Conservation (phyloP, 345 rosid genomes). For the Pelargonium nanum region DNA sequence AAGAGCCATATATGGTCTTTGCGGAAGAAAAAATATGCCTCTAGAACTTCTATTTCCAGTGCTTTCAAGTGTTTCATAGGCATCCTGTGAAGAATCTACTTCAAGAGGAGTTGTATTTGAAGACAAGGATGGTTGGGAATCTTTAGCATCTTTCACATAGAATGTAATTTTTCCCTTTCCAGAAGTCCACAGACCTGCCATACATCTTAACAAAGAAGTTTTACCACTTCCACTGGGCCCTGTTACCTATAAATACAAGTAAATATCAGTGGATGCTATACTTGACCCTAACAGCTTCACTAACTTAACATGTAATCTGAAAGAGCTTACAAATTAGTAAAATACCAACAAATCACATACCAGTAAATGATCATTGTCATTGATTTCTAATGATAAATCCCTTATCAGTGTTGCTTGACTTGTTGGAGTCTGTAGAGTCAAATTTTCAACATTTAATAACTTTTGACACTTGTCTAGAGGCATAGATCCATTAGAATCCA, state of each 20-base stretch:
- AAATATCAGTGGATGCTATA: constrained; percentile 8
- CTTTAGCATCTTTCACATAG: constrained; percentile 38
- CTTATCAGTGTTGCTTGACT: constrained; percentile 55
- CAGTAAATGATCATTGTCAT: constrained; percentile 63
- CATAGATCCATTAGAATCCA: constrained; percentile 49
- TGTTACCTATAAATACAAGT: constrained; percentile 45
- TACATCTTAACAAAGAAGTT: constrained; percentile 84
- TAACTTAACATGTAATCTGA: neutral
- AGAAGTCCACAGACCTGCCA: constrained; percentile 88
- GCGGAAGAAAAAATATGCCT: constrained; percentile 77
- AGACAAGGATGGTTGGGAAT: constrained; percentile 15
- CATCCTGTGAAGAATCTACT: constrained; percentile 9
- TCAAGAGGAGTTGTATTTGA: constrained; percentile 21
- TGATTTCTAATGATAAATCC: constrained; percentile 49
- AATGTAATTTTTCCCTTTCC: constrained; percentile 81
- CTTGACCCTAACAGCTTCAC: constrained; percentile 10
- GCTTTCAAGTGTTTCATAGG: constrained; percentile 19
- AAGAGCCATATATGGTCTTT: constrained; percentile 92
- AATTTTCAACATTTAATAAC: constrained; percentile 49
- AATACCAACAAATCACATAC: constrained; percentile 24
- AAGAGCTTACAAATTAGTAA: neutral
- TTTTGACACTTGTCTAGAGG: constrained; percentile 20
- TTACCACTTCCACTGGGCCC: constrained; percentile 97
- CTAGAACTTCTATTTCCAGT: constrained; percentile 25
- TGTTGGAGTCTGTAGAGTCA: constrained; percentile 72